phyloP scores from a whole-genome alignment of 1,284 basidiomycete species.

The Sanghuangporus baumii region DNA sequence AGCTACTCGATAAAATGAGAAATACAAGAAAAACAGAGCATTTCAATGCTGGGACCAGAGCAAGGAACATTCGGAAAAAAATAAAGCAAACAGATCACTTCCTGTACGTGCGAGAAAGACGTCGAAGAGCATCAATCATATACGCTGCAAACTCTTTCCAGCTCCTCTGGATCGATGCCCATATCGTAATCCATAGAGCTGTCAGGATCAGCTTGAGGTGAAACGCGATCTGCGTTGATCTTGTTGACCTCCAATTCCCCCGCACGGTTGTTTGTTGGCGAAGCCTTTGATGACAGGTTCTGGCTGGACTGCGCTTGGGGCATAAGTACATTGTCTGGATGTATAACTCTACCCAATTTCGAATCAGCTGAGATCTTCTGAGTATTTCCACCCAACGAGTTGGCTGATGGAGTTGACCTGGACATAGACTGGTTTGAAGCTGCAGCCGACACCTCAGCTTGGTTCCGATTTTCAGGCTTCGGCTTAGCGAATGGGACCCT shows the following conservation, averaged over 20 bases:
- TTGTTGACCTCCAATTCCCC: background rate
- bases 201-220: slow-evolving; percentile 7
- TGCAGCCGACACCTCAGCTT: too few species aligned
- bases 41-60: background rate
- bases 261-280: background rate
- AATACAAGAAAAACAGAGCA: too few species aligned
- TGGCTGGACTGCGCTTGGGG: too few species aligned
- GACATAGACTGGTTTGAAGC: too few species aligned
- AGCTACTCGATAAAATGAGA: too few species aligned
- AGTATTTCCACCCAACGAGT: too few species aligned
- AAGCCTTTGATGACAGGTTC: background rate
- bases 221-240: background rate
- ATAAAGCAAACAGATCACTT: background rate
- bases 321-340: too few species aligned
- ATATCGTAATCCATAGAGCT: slow-evolving; percentile 15
- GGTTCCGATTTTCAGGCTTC: background rate
- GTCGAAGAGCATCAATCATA: slow-evolving; percentile 8
- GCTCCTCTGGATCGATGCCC: slow-evolving; percentile 16
- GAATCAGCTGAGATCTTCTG: too few species aligned
- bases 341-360: too few species aligned
- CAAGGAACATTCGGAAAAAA: background rate
- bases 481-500: slow-evolving; percentile 12
- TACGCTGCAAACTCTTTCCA: slow-evolving; percentile 13
- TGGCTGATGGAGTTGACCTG: too few species aligned
- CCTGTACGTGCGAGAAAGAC: background rate